Evolutionary conservation across 257 asterid genomes (phyloP).

Genomic region (Paraleonurus japonicus): DNA sequence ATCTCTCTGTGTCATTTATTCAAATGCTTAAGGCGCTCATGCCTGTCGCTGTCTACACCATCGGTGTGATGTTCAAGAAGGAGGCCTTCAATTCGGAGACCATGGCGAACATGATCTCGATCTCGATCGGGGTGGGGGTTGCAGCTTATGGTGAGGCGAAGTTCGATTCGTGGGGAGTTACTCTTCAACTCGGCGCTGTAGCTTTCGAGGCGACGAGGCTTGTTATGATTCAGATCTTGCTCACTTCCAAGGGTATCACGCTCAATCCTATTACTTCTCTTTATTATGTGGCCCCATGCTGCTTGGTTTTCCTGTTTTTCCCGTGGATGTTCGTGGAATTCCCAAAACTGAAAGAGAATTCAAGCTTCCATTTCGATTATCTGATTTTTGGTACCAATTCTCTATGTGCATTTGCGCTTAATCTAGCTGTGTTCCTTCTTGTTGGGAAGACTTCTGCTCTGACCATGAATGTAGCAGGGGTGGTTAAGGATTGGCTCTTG

Average conservation of each 20-base stretch:
- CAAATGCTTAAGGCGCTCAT: slow-evolving; percentile 31
- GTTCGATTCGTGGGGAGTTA: slow-evolving; percentile 28
- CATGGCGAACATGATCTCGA: slow-evolving; percentile 33
- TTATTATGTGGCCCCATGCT: slow-evolving; percentile 30
- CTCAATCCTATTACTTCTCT: slow-evolving; percentile 33
- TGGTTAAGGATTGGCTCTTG: slow-evolving; percentile 35
- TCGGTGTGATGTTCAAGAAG: slow-evolving; percentile 26
- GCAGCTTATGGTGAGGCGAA: slow-evolving; percentile 34
- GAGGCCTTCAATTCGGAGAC: slow-evolving; percentile 28
- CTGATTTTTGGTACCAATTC: slow-evolving; percentile 30
- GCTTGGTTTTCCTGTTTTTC: slow-evolving; percentile 29
- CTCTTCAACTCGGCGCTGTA: slow-evolving; percentile 26
- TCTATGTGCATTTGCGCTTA: slow-evolving; percentile 27
- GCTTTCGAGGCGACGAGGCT: slow-evolving; percentile 32
- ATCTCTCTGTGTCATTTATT: slow-evolving; percentile 25
- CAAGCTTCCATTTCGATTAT: slow-evolving; percentile 30
- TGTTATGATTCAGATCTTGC: slow-evolving; percentile 29
- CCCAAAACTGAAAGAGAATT: slow-evolving; percentile 21
- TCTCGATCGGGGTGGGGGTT: slow-evolving; percentile 29
- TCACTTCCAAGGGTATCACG: slow-evolving; percentile 27
- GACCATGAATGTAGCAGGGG: slow-evolving; percentile 38
- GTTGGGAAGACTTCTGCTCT: slow-evolving; percentile 34
- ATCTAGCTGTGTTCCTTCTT: slow-evolving; percentile 30
- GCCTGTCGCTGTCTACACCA: slow-evolving; percentile 32
- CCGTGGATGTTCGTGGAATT: slow-evolving; percentile 33